A percentile compares a stretch with the other conserved stretches of the same genome.
These are phyloP conservation scores for Aquilaria agallochum DNA, from an alignment of 441 rosid species.

Conservation along the genomic window DNA sequence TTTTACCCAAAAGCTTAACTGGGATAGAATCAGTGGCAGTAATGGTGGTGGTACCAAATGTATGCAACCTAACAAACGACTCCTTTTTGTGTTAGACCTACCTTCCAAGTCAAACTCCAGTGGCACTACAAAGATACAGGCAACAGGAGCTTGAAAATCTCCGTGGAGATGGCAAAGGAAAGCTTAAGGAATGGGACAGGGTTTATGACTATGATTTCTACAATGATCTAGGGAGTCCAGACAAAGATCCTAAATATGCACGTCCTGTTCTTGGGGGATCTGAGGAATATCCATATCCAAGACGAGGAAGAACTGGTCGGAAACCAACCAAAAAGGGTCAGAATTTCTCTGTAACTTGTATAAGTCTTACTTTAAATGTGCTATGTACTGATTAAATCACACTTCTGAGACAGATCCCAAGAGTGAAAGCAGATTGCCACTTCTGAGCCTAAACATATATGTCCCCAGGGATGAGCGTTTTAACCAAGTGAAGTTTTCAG, in stretches of 20 bases:
- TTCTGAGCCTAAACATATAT: slow-evolving; percentile 62
- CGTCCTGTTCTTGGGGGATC: slow-evolving; percentile 82
- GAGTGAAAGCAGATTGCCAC: slow-evolving; percentile 61
- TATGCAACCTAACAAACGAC: background rate
- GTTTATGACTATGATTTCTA: slow-evolving; percentile 82
- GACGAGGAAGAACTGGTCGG: slow-evolving; percentile 83
- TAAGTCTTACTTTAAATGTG: slow-evolving; percentile 2
- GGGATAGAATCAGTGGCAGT: background rate
- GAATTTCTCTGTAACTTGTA: background rate
- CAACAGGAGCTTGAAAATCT: slow-evolving; percentile 61
- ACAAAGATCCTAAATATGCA: slow-evolving; percentile 43
- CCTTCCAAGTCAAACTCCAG: slow-evolving; percentile 81
- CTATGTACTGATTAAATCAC: background rate
- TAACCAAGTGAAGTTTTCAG: slow-evolving; percentile 71
- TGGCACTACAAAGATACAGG: slow-evolving; percentile 47
- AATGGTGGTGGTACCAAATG: background rate
- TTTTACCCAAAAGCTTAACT: no score
- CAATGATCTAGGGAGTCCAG: slow-evolving; percentile 83
- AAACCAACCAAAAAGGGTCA: slow-evolving; percentile 59
- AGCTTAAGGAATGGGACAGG: slow-evolving; percentile 85
- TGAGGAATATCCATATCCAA: slow-evolving; percentile 60
- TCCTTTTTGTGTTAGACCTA: slow-evolving; percentile 42
- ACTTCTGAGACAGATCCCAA: slow-evolving; percentile 38
- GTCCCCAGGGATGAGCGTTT: slow-evolving; percentile 91
- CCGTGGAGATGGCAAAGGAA: slow-evolving; percentile 55